A percentile compares a stretch with the other conserved stretches of the same genome.
Evolutionary conservation across 2,329 filamentous ascomycete genomes (phyloP).

Genomic region (Colletotrichum nymphaeae): DNA sequence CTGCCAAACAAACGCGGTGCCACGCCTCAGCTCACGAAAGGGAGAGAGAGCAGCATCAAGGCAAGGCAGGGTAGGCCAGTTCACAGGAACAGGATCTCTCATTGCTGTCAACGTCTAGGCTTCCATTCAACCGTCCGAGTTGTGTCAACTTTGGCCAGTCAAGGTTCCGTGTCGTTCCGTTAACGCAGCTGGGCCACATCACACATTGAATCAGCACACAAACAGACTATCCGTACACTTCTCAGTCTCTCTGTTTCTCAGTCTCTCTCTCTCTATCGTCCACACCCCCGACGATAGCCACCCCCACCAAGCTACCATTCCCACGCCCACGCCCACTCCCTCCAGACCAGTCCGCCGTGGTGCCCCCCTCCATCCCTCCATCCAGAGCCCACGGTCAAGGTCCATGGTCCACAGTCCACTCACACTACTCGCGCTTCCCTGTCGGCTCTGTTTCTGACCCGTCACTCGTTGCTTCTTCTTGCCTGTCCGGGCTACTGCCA

Average conservation of each 20-base stretch:
- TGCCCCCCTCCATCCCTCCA: background rate
- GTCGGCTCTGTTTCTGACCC: conserved; percentile 27
- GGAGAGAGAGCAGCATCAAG: background rate
- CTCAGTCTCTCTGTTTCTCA: background rate
- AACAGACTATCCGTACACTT: no score
- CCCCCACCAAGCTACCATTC: conserved; percentile 9
- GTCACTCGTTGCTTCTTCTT: conserved; percentile 27
- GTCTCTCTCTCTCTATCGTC: background rate
- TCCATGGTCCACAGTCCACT: conserved; percentile 18
- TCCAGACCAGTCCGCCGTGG: background rate
- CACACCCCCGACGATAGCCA: background rate
- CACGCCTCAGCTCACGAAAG: background rate
- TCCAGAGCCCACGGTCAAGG: conserved; percentile 6
- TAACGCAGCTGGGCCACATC: conserved; percentile 2
- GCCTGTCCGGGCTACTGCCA: conserved; percentile 18
- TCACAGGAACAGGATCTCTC: background rate
- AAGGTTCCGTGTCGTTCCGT: conserved; percentile 23
- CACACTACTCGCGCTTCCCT: conserved; percentile 26
- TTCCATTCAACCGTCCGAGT: background rate
- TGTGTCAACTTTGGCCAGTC: background rate
- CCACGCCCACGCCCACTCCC: background rate
- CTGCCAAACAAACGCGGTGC: conserved; percentile 2
- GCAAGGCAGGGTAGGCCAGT: background rate
- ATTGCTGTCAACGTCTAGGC: background rate
- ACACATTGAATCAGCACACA: conserved; percentile 7